Percentiles rank a stretch among this genome's conserved stretches.
Conservation (phyloP, 495 filamentous ascomycete genomes). For the Aspergillus hancockii region DNA sequence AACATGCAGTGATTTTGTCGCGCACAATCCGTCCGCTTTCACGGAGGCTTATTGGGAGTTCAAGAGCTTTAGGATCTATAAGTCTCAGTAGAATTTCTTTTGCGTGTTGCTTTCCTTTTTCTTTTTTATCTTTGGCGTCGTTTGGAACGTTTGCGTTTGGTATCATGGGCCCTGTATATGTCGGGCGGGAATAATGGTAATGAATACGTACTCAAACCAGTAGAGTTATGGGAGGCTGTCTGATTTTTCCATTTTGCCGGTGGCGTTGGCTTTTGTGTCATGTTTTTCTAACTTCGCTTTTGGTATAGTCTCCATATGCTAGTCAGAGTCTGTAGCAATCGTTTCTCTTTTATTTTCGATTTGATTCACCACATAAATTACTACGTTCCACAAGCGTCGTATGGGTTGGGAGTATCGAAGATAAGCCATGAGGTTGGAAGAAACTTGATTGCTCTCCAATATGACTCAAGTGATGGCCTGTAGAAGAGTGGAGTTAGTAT, state of each 20-base stretch:
- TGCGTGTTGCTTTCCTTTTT: not conserved
- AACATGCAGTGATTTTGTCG: constrained; percentile 43
- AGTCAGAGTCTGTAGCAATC: too few species aligned
- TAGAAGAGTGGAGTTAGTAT: too few species aligned
- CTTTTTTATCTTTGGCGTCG: not conserved
- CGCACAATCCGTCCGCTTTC: constrained; percentile 38
- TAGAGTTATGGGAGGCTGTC: not conserved
- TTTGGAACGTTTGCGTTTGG: not conserved
- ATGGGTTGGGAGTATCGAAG: too few species aligned
- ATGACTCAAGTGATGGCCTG: too few species aligned
- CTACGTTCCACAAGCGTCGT: too few species aligned
- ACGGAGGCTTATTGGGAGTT: constrained; percentile 55
- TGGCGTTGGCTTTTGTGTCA: too few species aligned
- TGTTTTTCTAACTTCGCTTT: too few species aligned
- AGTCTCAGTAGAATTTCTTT: constrained; percentile 16
- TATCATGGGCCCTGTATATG: not conserved
- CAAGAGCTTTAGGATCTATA: constrained; percentile 45
- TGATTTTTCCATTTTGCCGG: not conserved
- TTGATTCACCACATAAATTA: too few species aligned
- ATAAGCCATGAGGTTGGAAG: too few species aligned
- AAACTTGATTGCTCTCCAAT: too few species aligned
- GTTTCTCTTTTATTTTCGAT: too few species aligned
- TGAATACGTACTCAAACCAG: not conserved
- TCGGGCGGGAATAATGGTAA: not conserved
- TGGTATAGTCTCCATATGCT: too few species aligned